Base-by-base conservation (phyloP, 371 early-diverging fungal genomes). In the Nematocida sp. region DNA sequence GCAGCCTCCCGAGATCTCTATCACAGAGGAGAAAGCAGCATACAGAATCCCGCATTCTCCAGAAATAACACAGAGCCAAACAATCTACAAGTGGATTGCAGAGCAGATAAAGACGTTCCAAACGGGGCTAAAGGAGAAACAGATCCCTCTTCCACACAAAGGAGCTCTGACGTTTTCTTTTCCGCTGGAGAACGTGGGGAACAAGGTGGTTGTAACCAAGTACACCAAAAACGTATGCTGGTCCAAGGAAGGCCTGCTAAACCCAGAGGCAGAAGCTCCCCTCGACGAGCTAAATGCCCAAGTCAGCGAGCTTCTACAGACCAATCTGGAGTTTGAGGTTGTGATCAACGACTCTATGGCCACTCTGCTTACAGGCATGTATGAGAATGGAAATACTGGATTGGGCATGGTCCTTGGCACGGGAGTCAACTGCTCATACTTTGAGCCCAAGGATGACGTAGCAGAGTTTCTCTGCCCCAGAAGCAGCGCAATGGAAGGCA, bases 331-430 rank as follows among this genome's bases (percentile, higher is more conserved):
- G 25, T 70, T 70, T 41, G 15, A 25, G 5, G 46, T 52, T 21
- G 46, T 70, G n/a, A 19, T 60, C 8, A 70, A 70, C 56, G 74
- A 70, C 43, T 25, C 74, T n/a, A 70, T 56, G 36, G 74, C 74
- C 29, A 32, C 62, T 70, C 15, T 76, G 32, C 50, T 49, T 19
- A 7, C 41, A 23, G 62, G 62, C 41, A 5, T 32, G 13, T 37
- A 7, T 23, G 38, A 29, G 2, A 8, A 57, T 34, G n/a, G n/a
- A 29, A 21, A 50, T 40, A 48, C 74, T 25, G 38, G 56, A 36
- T 31, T 76, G 1, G 74, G 74, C 21, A 32, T 70, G 37, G 74
- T 70, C 17, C 43, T 70, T 25, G 74, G 74, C 19, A 70, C 74
- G 2, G 74, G 74, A 5, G 31, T 43, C 15, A 70, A 70, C 36